Evolutionary conservation across 768 basidiomycete genomes (phyloP).

Genomic region (Psilocybe cubensis): DNA sequence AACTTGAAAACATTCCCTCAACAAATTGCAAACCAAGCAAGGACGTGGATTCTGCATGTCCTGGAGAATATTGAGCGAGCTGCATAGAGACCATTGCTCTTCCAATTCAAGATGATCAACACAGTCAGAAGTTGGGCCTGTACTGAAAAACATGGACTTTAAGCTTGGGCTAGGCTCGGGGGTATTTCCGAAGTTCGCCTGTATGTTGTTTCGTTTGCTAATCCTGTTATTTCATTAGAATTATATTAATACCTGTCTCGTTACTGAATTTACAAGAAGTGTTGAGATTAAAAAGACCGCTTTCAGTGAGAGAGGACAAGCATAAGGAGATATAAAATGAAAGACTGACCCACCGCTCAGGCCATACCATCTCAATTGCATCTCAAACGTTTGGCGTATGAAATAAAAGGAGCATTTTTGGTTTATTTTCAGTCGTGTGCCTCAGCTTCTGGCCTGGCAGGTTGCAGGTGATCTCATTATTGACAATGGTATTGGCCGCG

Average conservation of each 20-base stretch:
- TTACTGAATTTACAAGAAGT: conserved; percentile 2
- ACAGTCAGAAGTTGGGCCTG: neutral
- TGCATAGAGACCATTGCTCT: neutral
- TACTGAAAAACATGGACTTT: conserved; percentile 16
- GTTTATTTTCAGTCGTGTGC: neutral
- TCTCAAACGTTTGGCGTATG: neutral
- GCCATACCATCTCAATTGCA: conserved; percentile 1
- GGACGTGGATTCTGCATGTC: neutral
- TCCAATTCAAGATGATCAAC: neutral
- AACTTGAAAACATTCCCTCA: neutral
- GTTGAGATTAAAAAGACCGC: conserved; percentile 5
- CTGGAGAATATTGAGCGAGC: no score
- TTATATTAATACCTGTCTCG: conserved; percentile 18
- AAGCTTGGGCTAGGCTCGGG: conserved; percentile 5
- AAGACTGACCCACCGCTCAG: conserved; percentile 2
- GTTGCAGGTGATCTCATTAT: neutral
- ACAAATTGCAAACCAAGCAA: neutral
- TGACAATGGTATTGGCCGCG: neutral
- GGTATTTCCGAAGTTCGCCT: conserved; percentile 5
- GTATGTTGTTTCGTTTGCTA: conserved; percentile 14
- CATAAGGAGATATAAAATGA: conserved; percentile 7
- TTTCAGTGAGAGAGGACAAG: neutral
- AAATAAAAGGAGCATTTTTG: neutral
- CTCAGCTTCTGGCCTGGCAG: neutral
- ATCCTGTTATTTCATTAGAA: conserved; percentile 14